Percentiles rank a stretch among this genome's conserved stretches.
These are phyloP conservation scores for Sporopachydermia cereana DNA, from an alignment of 1,139 yeast species.

Conservation along the genomic window DNA sequence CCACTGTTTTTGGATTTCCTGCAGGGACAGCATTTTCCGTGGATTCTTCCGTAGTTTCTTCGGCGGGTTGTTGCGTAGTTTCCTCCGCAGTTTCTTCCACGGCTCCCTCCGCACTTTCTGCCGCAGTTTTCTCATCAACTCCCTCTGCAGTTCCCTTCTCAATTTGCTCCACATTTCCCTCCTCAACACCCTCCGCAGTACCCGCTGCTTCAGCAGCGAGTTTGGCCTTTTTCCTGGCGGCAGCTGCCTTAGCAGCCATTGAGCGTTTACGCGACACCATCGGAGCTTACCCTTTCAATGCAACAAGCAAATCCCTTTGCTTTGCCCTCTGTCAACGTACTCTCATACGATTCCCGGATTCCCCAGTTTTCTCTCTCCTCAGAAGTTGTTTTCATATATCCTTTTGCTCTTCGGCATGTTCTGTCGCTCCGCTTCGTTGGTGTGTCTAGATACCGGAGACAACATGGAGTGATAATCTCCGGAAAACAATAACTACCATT, in stretches of 20 bases:
- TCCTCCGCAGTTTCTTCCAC: background rate
- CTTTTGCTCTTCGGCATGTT: too few species aligned
- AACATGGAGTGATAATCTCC: background rate
- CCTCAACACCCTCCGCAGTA: background rate
- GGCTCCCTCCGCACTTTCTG: background rate
- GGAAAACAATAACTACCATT: background rate
- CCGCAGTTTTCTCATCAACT: background rate
- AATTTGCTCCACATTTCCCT: too few species aligned
- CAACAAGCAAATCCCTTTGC: too few species aligned
- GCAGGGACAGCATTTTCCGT: background rate
- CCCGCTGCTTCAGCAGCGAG: background rate
- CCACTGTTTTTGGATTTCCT: background rate
- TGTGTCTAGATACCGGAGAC: background rate
- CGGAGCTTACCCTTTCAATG: too few species aligned
- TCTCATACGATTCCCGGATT: too few species aligned
- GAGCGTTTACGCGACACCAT: constrained; percentile 3
- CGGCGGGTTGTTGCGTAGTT: background rate
- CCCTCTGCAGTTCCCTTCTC: background rate
- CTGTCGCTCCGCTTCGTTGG: too few species aligned
- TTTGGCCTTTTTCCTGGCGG: constrained; percentile 1
- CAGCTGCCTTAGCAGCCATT: constrained; percentile 3
- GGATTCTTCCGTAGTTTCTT: background rate
- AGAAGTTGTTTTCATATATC: too few species aligned
- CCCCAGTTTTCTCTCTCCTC: too few species aligned
- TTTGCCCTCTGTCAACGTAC: too few species aligned